Conservation (phyloP, 805 yeast species). For the Kodamaea hsintzibuensis region DNA sequence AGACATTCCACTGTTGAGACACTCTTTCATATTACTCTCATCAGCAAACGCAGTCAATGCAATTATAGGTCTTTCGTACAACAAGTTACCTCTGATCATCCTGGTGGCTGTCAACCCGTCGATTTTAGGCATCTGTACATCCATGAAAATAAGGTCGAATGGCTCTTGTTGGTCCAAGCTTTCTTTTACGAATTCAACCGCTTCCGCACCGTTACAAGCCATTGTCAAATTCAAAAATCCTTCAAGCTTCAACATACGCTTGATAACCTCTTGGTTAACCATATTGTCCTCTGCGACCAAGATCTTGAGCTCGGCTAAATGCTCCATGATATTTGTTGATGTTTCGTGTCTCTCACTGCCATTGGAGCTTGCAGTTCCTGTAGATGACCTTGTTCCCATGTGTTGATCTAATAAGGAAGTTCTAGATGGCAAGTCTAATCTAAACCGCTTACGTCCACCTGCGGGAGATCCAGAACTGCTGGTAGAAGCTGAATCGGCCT, state of each 20-base stretch:
- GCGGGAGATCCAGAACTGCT: neutral
- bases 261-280: conserved; percentile 93
- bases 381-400: conserved; percentile 46
- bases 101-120: conserved; percentile 88
- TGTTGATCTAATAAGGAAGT: conserved; percentile 37
- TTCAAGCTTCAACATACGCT: conserved; percentile 82
- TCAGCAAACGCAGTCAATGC: conserved; percentile 97
- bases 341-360: conserved; percentile 15
- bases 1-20: conserved; percentile 88
- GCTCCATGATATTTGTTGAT: conserved; percentile 24
- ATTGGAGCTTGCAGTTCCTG: conserved; percentile 48
- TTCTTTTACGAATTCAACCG: conserved; percentile 63
- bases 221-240: conserved; percentile 70
- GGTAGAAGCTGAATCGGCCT: conserved; percentile 3
- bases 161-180: conserved; percentile 39
- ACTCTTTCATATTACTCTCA: conserved; percentile 81
- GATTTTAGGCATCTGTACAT: conserved; percentile 93
- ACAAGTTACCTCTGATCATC: conserved; percentile 62
- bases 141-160: conserved; percentile 88
- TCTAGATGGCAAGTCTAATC: conserved; percentile 9
- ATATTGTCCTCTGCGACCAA: conserved; percentile 92
- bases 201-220: conserved; percentile 92
- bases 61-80: conserved; percentile 73
- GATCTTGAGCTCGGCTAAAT: conserved; percentile 45
- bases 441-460: neutral